Conservation (phyloP, 2,329 filamentous ascomycete genomes). For the Fusarium illudens region DNA sequence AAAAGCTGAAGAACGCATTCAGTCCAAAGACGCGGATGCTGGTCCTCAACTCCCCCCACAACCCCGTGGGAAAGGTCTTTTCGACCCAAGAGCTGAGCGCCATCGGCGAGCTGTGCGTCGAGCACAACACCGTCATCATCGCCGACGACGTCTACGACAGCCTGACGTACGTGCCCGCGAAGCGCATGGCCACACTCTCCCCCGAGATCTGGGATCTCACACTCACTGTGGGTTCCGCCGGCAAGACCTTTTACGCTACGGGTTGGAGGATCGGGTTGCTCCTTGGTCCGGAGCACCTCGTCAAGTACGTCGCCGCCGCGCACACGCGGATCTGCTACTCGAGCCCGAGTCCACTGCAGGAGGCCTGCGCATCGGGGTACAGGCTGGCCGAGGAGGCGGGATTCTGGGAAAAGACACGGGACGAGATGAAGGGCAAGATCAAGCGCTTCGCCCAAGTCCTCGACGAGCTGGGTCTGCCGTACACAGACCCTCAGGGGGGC, state of each 20-base stretch:
- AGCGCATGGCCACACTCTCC: slow-evolving; percentile 84
- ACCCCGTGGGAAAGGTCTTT: neutral
- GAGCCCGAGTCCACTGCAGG: slow-evolving; percentile 88
- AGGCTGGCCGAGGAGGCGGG: slow-evolving; percentile 84
- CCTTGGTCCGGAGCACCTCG: slow-evolving; percentile 84
- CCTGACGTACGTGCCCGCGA: slow-evolving; percentile 92
- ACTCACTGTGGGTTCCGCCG: slow-evolving; percentile 89
- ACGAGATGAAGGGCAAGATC: slow-evolving; percentile 89
- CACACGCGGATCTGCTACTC: slow-evolving; percentile 96
- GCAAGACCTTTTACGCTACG: slow-evolving; percentile 97
- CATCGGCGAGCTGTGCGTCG: neutral
- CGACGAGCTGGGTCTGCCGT: slow-evolving; percentile 76
- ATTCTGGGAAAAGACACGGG: slow-evolving; percentile 84
- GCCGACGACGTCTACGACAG: slow-evolving; percentile 93
- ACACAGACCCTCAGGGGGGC: slow-evolving; percentile 90
- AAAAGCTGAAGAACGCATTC: neutral
- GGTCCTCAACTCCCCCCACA: neutral
- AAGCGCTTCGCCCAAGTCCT: slow-evolving; percentile 82
- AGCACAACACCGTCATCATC: slow-evolving; percentile 70
- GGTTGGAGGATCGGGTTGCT: slow-evolving; percentile 95
- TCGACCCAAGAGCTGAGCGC: neutral
- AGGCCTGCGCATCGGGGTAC: slow-evolving; percentile 92
- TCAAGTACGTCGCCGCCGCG: slow-evolving; percentile 88
- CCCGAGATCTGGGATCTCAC: slow-evolving; percentile 87
- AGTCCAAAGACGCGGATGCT: neutral